Evolutionary conservation across 2,329 filamentous ascomycete species (phyloP), one percentile per base, ranked within the genome.

Genomic region (Cyphellophora europaea): DNA sequence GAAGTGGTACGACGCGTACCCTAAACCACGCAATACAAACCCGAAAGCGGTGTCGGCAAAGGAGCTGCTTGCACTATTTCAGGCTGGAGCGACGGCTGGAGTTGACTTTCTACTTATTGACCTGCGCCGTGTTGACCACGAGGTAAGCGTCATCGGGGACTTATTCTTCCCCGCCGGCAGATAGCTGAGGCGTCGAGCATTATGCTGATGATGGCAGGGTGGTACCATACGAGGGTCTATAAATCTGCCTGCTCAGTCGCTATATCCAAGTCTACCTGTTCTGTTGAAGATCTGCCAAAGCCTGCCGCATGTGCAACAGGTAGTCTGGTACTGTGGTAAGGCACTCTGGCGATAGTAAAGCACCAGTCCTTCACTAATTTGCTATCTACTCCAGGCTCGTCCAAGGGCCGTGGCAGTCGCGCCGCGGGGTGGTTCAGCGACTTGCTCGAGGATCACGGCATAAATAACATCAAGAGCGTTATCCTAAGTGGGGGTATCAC

Each of bases 181-280:
- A 27, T 17, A 16, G 13, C 23, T 13, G 16, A 23, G 13, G 15
- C 16, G 16, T 10, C 28, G 18, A 35, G 16, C 5, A 11, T 19
- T 12, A 25, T 33, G 30, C 21, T 5, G 30, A 12, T 37, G 21
- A 37, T 14, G 30, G 19, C 40, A 72, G 71, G 77, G 77, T 13
- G 77, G 75, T 19, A 78, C 74, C 0, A 70, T 81, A 37, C 57
- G 58, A n/a, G 68, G 66, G 2, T 76, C 75, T 1, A 61, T 81
- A 16, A 64, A 63, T 36, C 51, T 62, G 1, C 59, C 58, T 2
- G 59, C 60, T 1, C 59, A 64, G 40, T 62, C 52, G 37, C 45
- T 65, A 3, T 62, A 59, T 32, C 53, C 50, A 5, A 53, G 54
- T 2, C 40, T 63, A 3, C 54, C 60, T 14, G 57, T 55, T 2